Evolutionary conservation across 2,329 filamentous ascomycete genomes (phyloP).

Genomic region (Talaromyces sp.): DNA sequence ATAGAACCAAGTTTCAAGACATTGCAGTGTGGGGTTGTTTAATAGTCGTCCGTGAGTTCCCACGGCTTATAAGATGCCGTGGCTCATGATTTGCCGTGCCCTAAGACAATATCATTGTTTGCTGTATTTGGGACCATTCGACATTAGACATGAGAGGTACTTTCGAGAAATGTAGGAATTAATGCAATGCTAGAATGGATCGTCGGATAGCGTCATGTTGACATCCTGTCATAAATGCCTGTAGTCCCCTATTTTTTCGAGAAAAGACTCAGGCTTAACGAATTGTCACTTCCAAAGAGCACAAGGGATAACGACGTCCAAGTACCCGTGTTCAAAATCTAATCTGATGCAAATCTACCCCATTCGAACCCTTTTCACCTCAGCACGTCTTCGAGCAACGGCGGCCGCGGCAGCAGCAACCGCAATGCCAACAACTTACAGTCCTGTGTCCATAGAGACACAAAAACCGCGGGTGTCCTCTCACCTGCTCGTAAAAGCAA

Average conservation of each 20-base stretch:
- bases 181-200: not conserved
- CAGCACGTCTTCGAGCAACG: not conserved
- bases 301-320: not conserved
- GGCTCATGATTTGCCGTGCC: not conserved
- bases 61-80: not conserved
- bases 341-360: not conserved
- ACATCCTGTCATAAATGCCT: not conserved
- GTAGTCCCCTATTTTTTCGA: not conserved
- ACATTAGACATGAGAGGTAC: not conserved
- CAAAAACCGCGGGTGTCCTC: not conserved
- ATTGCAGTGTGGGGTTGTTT: not conserved
- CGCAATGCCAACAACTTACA: constrained; percentile 7
- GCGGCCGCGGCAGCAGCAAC: not conserved
- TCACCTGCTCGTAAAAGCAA: not conserved
- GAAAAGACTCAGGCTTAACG: not conserved
- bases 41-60: not conserved
- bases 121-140: not conserved
- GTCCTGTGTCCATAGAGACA: constrained; percentile 5
- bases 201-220: not conserved
- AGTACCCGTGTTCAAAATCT: not conserved
- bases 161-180: not conserved
- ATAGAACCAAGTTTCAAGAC: not conserved
- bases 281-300: not conserved
- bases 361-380: not conserved
- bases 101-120: not conserved